These are phyloP conservation scores for Pseudogymnoascus sp. DNA, from an alignment of 2,329 filamentous ascomycete species.

Conservation along the genomic window DNA sequence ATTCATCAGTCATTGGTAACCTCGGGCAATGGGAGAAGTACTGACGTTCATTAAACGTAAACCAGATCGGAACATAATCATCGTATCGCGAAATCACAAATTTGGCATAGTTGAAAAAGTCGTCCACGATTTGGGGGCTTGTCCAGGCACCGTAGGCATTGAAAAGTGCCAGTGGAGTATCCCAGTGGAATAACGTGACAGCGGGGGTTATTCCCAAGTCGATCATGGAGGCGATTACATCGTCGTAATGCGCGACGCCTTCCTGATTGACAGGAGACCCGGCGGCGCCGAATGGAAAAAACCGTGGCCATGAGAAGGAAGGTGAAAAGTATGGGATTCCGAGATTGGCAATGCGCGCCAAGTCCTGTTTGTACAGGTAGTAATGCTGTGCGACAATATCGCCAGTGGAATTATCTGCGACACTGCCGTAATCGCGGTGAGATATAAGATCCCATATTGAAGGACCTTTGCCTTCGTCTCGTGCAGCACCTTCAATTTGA, in stretches of 20 bases:
- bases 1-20: neutral
- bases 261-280: constrained; percentile 14
- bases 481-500: constrained; percentile 37
- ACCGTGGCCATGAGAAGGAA: constrained; percentile 26
- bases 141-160: constrained; percentile 33
- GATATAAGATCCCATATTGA: constrained; percentile 38
- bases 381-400: constrained; percentile 36
- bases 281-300: constrained; percentile 12
- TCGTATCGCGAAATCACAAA: constrained; percentile 32
- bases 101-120: constrained; percentile 33
- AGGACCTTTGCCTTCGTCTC: constrained; percentile 36
- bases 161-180: constrained; percentile 30
- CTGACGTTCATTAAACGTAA: constrained; percentile 34
- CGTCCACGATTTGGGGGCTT: constrained; percentile 27
- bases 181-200: constrained; percentile 13
- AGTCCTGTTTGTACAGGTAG: constrained; percentile 37
- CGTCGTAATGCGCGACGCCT: constrained; percentile 14
- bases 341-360: constrained; percentile 28
- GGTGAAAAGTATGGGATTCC: constrained; percentile 24
- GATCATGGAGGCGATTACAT: constrained; percentile 10
- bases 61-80: constrained; percentile 34
- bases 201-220: constrained; percentile 10
- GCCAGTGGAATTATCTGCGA: constrained; percentile 34
- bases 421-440: constrained; percentile 33
- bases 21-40: constrained; percentile 14